phyloP scores from a whole-genome alignment of 306 rosid genomes.

The Fragaria iinumae region DNA sequence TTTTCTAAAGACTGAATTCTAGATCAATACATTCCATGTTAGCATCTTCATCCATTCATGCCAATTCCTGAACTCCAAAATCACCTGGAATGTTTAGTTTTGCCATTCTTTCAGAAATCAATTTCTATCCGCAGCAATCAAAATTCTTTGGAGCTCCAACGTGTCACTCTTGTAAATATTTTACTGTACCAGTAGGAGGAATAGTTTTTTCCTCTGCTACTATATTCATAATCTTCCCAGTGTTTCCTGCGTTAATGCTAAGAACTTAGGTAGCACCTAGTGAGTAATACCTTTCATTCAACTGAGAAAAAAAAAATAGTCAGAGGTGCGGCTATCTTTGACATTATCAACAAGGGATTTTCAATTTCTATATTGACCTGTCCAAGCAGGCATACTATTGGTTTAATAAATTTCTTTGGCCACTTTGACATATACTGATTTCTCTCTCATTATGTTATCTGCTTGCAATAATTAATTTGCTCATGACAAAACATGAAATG shows the following conservation, averaged over 20 bases:
- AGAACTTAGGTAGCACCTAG: constrained; percentile 6
- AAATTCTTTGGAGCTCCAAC: constrained; percentile 16
- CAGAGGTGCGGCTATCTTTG: no score
- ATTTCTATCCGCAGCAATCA: neutral
- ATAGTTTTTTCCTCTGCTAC: constrained; percentile 23
- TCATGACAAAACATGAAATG: no score
- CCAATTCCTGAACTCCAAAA: neutral
- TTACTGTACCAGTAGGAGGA: constrained; percentile 21
- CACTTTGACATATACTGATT: no score
- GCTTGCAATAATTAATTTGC: no score
- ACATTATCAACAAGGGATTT: no score
- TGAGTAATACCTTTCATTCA: neutral
- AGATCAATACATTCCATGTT: neutral
- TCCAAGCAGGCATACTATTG: no score
- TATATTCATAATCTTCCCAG: constrained; percentile 37
- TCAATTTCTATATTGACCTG: no score
- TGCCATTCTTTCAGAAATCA: neutral
- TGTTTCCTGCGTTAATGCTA: constrained; percentile 47
- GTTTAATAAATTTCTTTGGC: no score
- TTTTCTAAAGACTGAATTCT: no score
- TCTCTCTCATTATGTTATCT: no score
- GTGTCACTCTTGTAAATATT: constrained; percentile 30
- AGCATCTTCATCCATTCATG: neutral
- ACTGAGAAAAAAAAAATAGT: no score
- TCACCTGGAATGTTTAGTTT: neutral